A percentile compares a stretch with the other conserved stretches of the same genome.
phyloP scores from a whole-genome alignment of 306 rosid species.

The Begonia loranthoides region DNA sequence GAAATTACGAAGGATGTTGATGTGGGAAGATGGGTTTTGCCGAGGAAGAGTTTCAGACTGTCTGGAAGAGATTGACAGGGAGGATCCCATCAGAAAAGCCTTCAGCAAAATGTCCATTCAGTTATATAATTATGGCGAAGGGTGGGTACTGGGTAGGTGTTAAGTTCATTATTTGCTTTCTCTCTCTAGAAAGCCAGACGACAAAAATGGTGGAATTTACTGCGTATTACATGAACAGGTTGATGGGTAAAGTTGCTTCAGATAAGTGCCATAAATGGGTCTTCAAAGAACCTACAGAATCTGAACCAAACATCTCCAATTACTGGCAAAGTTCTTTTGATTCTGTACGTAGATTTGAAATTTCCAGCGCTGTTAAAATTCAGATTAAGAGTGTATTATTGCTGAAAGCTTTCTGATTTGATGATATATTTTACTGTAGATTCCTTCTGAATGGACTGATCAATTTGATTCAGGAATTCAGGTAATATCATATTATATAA shows the following conservation, averaged over 20 bases:
- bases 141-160: constrained; percentile 99
- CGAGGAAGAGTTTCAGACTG: constrained; percentile 65
- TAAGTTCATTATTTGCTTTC: constrained; percentile 7
- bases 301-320: constrained; percentile 93
- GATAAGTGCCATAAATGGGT: constrained; percentile 99
- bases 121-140: constrained; percentile 99
- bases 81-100: constrained; percentile 83
- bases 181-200: constrained; percentile 4
- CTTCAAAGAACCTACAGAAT: constrained; percentile 94
- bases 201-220: background rate
- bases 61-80: constrained; percentile 78
- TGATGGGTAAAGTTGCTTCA: constrained; percentile 99
- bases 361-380: background rate
- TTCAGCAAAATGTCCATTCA: constrained; percentile 99
- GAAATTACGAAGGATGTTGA: constrained; percentile 65
- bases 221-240: constrained; percentile 28
- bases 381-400: constrained; percentile 9
- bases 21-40: constrained; percentile 99
- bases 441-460: constrained; percentile 96
- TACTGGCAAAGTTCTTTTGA: constrained; percentile 99
- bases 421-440: constrained; percentile 63
- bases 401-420: constrained; percentile 24
- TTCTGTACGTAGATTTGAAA: constrained; percentile 49
- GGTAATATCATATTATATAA: constrained; percentile 36
- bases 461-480: constrained; percentile 99